Evolutionary conservation across 164 flowering plant species (phyloP), one percentile per base, ranked within the genome.

Genomic region (Berberis vulgaris): DNA sequence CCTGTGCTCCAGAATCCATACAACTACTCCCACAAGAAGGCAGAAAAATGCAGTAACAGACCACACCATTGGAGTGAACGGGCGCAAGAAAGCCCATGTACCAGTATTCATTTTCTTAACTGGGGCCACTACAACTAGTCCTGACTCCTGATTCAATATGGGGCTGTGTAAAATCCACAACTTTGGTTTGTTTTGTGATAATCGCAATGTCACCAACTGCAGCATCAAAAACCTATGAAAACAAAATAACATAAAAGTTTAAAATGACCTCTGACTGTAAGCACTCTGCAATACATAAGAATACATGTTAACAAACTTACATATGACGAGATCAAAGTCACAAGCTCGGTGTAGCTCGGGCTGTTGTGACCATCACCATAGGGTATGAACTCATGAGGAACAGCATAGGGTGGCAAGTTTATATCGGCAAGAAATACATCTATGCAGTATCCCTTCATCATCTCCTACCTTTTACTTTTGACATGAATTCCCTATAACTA

Each of bases 91-190:
- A 6, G 96, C 87, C 94, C 88, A 87, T 43, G 86, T 82, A 72
- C 71, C 71, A 0, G 92, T 76, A 41, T 83, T 67, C 60, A 6
- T 5, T 69, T 71, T 77, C 75, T 69, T 76, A 50, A 84, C 78
- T 38, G 92, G 83, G 5, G 86, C 94, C 68, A 91, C 96, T 2
- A 91, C 84, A 26, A 88, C 96, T 49, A 91, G 87, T 2, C 97
- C 97, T 5, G 96, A 91, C 61, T 26, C 26, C 26, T 26, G 26
- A 26, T 26, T 80, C 87, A 40, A 80, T 70, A 70, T 63, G 88
- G 61, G 96, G 94, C 79, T 84, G 96, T 7, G 97, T 88, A 60
- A 88, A 91, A 78, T 91, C 97, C 52, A 62, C 92, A 65, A 83
- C 73, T 69, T 57, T 84, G 49, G 96, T 86, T 62, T 92, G 69